Conservation (phyloP, 2,329 filamentous ascomycete species). For the Stagonosporopsis cucurbitacearum region DNA sequence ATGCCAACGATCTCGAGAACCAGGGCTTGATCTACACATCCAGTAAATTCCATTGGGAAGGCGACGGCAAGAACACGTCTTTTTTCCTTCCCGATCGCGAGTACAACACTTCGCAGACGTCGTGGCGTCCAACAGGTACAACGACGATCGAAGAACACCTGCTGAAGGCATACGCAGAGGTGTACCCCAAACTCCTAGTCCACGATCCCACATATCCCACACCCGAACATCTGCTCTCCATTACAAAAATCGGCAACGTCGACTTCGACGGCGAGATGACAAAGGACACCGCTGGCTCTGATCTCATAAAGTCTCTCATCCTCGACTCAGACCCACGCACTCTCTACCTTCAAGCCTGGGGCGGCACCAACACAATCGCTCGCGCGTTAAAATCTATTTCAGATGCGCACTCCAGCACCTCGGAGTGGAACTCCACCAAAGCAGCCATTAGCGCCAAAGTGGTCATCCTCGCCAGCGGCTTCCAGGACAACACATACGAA, state of each 20-base stretch:
- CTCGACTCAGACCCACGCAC: constrained; percentile 19
- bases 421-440: constrained; percentile 1
- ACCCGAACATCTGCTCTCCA: constrained; percentile 10
- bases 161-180: constrained; percentile 15
- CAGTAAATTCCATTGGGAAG: constrained; percentile 23
- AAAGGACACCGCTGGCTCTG: constrained; percentile 17
- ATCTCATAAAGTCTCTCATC: constrained; percentile 14
- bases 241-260: constrained; percentile 18
- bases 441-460: constrained; percentile 8
- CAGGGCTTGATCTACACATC: constrained; percentile 21
- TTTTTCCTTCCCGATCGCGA: constrained; percentile 19
- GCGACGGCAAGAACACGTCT: constrained; percentile 15
- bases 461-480: constrained; percentile 21
- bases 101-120: constrained; percentile 22
- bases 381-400: constrained; percentile 19
- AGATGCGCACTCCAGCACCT: neutral
- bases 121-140: constrained; percentile 18
- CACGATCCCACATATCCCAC: constrained; percentile 18
- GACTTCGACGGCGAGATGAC: constrained; percentile 22
- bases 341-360: constrained; percentile 20
- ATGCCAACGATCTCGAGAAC: constrained; percentile 21
- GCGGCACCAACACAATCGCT: constrained; percentile 22
- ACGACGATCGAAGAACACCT: constrained; percentile 14
- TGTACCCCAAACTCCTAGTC: constrained; percentile 13
- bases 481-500: constrained; percentile 18